phyloP scores from a whole-genome alignment of 2,329 filamentous ascomycete species.

The Orbilia blumenaviensis region DNA sequence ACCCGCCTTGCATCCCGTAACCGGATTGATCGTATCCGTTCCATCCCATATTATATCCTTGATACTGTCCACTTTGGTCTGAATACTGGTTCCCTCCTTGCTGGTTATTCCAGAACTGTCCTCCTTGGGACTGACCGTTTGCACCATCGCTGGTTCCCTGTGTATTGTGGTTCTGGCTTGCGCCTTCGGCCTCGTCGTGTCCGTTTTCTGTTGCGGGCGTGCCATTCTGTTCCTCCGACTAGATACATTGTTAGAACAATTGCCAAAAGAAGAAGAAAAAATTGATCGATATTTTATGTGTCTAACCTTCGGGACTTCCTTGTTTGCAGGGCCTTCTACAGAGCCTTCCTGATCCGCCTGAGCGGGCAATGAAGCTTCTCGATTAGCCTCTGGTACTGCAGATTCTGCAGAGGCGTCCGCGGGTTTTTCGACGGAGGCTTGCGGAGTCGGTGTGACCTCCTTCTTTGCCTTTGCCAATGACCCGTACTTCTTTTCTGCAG shows the following conservation, averaged over 20 bases:
- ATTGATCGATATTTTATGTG: neutral
- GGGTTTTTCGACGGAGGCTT: constrained; percentile 33
- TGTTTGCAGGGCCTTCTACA: neutral
- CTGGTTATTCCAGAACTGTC: constrained; percentile 47
- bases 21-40: constrained; percentile 56
- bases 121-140: constrained; percentile 25
- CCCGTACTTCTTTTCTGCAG: constrained; percentile 87
- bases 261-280: too few relatives aligned
- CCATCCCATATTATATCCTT: constrained; percentile 48
- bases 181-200: constrained; percentile 1
- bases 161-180: neutral
- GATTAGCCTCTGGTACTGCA: constrained; percentile 20
- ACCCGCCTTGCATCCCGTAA: constrained; percentile 56
- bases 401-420: neutral
- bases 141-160: constrained; percentile 28
- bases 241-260: neutral
- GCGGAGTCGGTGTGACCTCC: constrained; percentile 59
- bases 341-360: constrained; percentile 11
- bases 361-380: constrained; percentile 31
- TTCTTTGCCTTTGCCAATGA: constrained; percentile 64
- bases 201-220: neutral
- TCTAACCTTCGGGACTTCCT: constrained; percentile 34
- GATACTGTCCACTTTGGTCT: constrained; percentile 49
- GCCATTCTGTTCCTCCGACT: constrained; percentile 28
- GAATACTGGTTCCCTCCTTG: constrained; percentile 41